Percentiles rank a stretch among this genome's conserved stretches.
phyloP scores from a whole-genome alignment of 2,329 filamentous ascomycete species.

The Delphinella strobiligena region DNA sequence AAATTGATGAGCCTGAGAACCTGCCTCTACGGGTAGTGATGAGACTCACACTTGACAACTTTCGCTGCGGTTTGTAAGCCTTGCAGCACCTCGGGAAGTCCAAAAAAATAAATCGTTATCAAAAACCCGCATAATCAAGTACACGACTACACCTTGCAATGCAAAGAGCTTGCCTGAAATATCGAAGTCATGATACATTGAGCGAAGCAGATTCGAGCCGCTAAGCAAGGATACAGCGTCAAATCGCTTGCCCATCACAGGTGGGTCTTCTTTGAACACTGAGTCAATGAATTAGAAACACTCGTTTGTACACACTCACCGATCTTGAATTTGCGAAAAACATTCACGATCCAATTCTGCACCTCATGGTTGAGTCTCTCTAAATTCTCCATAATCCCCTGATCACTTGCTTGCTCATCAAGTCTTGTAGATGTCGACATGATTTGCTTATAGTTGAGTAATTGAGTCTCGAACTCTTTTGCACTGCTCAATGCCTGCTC shows the following conservation, averaged over 20 bases:
- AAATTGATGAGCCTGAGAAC: too few relatives aligned
- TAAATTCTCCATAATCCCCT: conserved; percentile 52
- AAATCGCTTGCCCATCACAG: conserved; percentile 4
- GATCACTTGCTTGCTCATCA: conserved; percentile 53
- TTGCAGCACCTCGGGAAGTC: conserved; percentile 38
- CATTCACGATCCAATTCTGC: conserved; percentile 63
- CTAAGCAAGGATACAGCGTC: conserved; percentile 7
- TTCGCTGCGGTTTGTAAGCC: background rate
- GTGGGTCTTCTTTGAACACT: conserved; percentile 8
- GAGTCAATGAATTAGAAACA: background rate
- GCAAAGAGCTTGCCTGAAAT: conserved; percentile 47
- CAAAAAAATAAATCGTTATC: conserved; percentile 47
- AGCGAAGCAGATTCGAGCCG: conserved; percentile 7
- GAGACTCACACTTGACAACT: conserved; percentile 3
- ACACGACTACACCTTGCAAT: conserved; percentile 50
- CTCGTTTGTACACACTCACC: conserved; percentile 13
- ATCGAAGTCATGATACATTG: conserved; percentile 42
- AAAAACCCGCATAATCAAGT: conserved; percentile 52
- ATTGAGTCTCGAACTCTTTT: conserved; percentile 53
- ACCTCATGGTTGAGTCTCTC: conserved; percentile 49
- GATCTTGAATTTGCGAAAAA: conserved; percentile 53
- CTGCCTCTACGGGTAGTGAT: too few relatives aligned
- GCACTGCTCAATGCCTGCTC: background rate
- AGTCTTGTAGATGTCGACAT: conserved; percentile 52
- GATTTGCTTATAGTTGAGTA: conserved; percentile 59